These are phyloP conservation scores for Bacidia gigantensis DNA, from an alignment of 495 filamentous ascomycete species.

Conservation along the genomic window DNA sequence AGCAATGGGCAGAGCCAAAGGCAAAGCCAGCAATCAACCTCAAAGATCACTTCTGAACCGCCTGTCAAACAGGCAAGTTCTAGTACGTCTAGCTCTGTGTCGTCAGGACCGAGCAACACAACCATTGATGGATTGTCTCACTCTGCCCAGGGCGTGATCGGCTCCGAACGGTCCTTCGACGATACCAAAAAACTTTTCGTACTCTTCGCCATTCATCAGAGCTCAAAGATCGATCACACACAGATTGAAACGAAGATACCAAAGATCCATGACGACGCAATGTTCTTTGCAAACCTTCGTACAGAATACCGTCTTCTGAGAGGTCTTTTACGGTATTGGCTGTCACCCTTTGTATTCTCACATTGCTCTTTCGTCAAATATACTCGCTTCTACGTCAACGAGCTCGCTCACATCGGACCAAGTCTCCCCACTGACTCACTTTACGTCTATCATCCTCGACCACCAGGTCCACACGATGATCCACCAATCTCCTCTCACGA, in stretches of 20 bases:
- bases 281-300: slow-evolving; percentile 7
- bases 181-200: not conserved
- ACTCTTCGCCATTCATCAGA: slow-evolving; percentile 7
- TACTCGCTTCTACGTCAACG: slow-evolving; percentile 11
- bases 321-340: slow-evolving; percentile 6
- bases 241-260: slow-evolving; percentile 2
- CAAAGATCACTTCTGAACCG: not conserved
- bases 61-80: not conserved
- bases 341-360: slow-evolving; percentile 8
- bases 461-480: slow-evolving; percentile 10
- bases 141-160: too few species aligned
- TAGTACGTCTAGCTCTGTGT: not conserved
- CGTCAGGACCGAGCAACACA: not conserved
- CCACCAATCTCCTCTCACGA: slow-evolving; percentile 18
- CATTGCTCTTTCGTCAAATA: slow-evolving; percentile 10
- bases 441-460: slow-evolving; percentile 7
- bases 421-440: not conserved
- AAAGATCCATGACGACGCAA: not conserved
- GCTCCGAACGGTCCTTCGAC: not conserved
- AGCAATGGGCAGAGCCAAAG: too few species aligned
- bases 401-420: slow-evolving; percentile 3
- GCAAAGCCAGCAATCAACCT: too few species aligned
- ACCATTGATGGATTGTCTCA: not conserved
- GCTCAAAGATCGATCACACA: slow-evolving; percentile 1
- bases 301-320: slow-evolving; percentile 2